Percentiles rank a stretch among this genome's conserved stretches.
Conservation (phyloP, 495 filamentous ascomycete genomes). For the Penicillium waksmanii region DNA sequence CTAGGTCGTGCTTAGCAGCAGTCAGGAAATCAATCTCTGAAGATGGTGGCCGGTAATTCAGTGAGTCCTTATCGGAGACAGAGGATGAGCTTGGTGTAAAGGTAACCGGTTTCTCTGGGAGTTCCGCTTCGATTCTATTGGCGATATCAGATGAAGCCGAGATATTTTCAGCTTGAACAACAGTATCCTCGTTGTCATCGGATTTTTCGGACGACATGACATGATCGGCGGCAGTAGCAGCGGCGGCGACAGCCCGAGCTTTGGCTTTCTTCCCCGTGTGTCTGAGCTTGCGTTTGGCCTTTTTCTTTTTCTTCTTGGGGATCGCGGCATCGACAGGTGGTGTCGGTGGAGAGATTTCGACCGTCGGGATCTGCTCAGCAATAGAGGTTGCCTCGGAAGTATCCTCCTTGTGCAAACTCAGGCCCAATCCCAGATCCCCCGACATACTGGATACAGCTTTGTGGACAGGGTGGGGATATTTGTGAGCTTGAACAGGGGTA, state of each 20-base stretch:
- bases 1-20: no score
- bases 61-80: no score
- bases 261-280: neutral
- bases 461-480: neutral
- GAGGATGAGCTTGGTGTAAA: no score
- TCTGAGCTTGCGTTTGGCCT: neutral
- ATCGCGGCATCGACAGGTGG: neutral
- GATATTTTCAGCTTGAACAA: neutral
- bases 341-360: neutral
- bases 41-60: no score
- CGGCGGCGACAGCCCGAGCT: neutral
- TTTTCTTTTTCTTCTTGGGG: constrained; percentile 12
- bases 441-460: neutral
- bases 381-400: neutral
- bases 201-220: neutral
- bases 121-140: no score
- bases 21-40: no score
- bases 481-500: neutral
- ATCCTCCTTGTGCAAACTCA: neutral
- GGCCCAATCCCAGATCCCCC: neutral
- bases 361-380: neutral
- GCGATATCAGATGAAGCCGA: no score
- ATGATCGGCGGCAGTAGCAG: neutral
- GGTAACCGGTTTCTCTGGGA: no score
- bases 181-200: neutral